phyloP scores from a whole-genome alignment of 106 monocot species.

The Iris macrosiphon region DNA sequence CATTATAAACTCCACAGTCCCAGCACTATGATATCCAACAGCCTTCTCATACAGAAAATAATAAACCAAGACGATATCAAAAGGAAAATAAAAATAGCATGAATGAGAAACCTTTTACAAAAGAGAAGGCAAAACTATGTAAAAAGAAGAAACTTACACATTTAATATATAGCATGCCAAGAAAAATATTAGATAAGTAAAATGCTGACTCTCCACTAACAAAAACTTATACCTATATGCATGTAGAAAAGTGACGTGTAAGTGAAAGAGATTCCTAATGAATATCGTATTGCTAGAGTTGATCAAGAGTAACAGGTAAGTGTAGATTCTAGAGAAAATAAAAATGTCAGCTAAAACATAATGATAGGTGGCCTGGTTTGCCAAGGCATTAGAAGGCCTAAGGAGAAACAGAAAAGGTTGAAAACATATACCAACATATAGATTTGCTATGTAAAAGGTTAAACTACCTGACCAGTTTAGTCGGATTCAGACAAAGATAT shows the following conservation, averaged over 20 bases:
- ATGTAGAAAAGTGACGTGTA: too few relatives aligned
- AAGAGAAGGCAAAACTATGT: background rate
- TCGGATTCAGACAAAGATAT: too few relatives aligned
- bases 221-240: too few relatives aligned
- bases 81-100: slow-evolving; percentile 4
- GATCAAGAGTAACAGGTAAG: background rate
- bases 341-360: background rate
- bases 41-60: slow-evolving; percentile 68
- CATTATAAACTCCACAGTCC: slow-evolving; percentile 98
- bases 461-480: too few relatives aligned
- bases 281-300: background rate
- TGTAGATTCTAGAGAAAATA: background rate
- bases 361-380: background rate
- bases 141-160: background rate
- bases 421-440: background rate
- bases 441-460: background rate
- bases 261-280: too few relatives aligned
- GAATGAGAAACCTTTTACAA: background rate
- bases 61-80: slow-evolving; percentile 24
- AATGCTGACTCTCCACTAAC: too few relatives aligned
- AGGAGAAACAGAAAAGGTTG: background rate
- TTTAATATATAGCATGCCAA: background rate
- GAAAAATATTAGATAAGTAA: too few relatives aligned
- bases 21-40: slow-evolving; percentile 95
- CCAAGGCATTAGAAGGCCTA: background rate